Evolutionary conservation across 345 rosid genomes (phyloP), one percentile per base, ranked within the genome.

Genomic region (Angophora floribunda): DNA sequence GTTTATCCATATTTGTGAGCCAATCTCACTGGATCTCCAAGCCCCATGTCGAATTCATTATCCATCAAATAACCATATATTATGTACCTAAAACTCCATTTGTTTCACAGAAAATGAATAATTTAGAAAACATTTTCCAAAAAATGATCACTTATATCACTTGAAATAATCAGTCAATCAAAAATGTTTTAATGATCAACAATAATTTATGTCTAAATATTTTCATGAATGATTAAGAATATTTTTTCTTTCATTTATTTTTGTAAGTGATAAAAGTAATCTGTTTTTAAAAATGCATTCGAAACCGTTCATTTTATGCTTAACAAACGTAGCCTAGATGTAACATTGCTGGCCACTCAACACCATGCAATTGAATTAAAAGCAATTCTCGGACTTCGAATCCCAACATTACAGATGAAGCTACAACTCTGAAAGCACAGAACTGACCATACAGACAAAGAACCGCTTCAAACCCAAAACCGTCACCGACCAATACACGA

Each of bases 191-290:
- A 63, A 14, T 63, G 13, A 15, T 52, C 19, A 7, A 52, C 6
- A 52, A 14, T 1, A 13, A 63, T n/a, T 0, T 28, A 63, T 63
- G 17, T n/a, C 41, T n/a, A n/a, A 63, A 63, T 13, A 63, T n/a
- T 63, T 51, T 12, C 5, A 2, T 0, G 7, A n/a, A n/a, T 0
- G 19, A 0, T n/a, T 36, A 63, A n/a, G 41, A 63, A 0, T 14
- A 63, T 6, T 13, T 3, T n/a, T 63, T 17, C 75, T 63, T 63
- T 0, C 19, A 2, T 63, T 63, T 17, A 16, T 63, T n/a, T 63
- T 13, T 63, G 19, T n/a, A 13, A 1, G 10, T 63, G 75, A 63
- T 14, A n/a, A 13, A 63, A 28, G 70, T 7, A 61, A 28, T 15
- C 11, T 14, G 28, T 61, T 61, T 51, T 30, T 6, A 52, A 28